Evolutionary conservation across 352 stramenopile genomes (phyloP), one percentile per base, ranked within the genome.

Genomic region (Pythium myriotylum): DNA sequence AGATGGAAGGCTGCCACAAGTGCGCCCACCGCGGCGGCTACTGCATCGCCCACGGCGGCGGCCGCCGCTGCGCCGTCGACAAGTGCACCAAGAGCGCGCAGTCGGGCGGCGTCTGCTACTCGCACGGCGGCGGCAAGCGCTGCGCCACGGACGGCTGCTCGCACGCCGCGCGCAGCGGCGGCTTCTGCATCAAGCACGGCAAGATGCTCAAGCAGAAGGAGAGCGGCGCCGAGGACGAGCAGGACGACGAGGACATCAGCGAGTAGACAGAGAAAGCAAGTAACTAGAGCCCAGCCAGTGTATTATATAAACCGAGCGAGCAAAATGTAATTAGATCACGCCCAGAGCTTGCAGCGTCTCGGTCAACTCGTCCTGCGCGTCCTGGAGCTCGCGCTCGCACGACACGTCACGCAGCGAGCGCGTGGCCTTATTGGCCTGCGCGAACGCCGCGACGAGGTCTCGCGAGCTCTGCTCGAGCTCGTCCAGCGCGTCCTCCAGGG

Each of bases 111-210:
- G 86, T 91, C 40, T 94, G 86, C 77, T 92, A 93, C 76, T 87
- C 81, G 29, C 86, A 94, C 59, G 86, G 86, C 51, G 86, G 86
- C 6, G 86, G 86, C 64, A 94, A 94, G 62, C 86, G 86, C 33
- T 94, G 86, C 54, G 80, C 77, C 17, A 86, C 81, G 2, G 72
- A 83, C 46, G 79, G 81, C 40, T 94, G 86, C 70, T 87, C 76
- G 14, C 84, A 94, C 57, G 84, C 84, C 2, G 86, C 86, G 26
- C 84, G 84, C n/a, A 88, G 77, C 27, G 81, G 84, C 12, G 86
- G 86, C 63, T 92, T 80, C 47, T 94, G 86, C 63, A 94, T 93
- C 61, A 91, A 91, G 42, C 86, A 94, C 60, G 81, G 84, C 69
- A 92, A 92, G 67, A 73, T 85, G 41, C 70, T 79, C 55, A 75